Conservation (phyloP, 2,329 filamentous ascomycete genomes). For the Penicillium olsonii region DNA sequence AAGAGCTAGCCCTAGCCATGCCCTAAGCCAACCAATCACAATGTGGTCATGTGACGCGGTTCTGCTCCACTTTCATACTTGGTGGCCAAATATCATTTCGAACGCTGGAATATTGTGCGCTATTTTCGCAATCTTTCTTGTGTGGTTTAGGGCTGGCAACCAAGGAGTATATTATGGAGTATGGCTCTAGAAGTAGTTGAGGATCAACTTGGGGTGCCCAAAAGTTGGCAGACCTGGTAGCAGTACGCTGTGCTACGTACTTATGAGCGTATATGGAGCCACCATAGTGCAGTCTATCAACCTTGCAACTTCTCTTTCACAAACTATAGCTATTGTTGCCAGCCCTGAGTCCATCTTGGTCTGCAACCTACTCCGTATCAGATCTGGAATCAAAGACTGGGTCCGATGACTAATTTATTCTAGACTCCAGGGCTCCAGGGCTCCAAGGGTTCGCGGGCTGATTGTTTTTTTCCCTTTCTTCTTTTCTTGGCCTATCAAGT, state of each 20-base stretch:
- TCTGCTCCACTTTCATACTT: not conserved
- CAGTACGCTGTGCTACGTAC: no score
- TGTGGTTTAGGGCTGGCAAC: not conserved
- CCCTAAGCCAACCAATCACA: constrained; percentile 28
- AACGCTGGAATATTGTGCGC: not conserved
- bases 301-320: no score
- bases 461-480: constrained; percentile 9
- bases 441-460: not conserved
- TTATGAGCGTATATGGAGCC: no score
- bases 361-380: not conserved
- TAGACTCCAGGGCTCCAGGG: not conserved
- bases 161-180: no score
- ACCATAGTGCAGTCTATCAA: no score
- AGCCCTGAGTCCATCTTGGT: not conserved
- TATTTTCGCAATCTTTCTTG: not conserved
- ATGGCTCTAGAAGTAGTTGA: not conserved
- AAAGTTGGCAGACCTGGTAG: not conserved
- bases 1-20: constrained; percentile 43
- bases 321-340: no score
- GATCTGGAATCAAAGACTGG: constrained; percentile 21
- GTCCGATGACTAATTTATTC: constrained; percentile 26
- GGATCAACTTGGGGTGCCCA: not conserved
- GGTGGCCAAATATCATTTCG: no score
- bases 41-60: accelerated
- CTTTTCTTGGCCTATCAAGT: not conserved